Conservation (phyloP, 768 basidiomycete species). For the Leccinum arenicola region DNA sequence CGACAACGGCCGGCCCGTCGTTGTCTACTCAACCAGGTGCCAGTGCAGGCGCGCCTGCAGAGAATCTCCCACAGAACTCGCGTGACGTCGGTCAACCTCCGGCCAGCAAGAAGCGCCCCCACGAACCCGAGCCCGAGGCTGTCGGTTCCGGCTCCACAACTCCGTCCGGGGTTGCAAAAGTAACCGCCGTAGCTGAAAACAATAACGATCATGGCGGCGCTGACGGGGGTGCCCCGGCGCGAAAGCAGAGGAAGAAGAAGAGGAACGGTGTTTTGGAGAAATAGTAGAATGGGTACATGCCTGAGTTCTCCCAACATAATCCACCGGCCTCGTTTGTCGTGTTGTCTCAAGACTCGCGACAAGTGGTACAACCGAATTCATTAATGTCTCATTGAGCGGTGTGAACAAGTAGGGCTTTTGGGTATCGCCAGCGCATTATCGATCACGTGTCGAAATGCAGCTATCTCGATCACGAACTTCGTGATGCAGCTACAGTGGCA, state of each 20-base stretch:
- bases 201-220: neutral
- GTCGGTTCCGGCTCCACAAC: neutral
- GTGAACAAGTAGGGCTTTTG: too few relatives aligned
- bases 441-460: too few relatives aligned
- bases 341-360: too few relatives aligned
- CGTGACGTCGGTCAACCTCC: neutral
- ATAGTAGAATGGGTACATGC: slow-evolving; percentile 2
- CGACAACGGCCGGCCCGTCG: neutral
- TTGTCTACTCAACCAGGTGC: neutral
- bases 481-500: too few relatives aligned
- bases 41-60: neutral
- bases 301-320: too few relatives aligned
- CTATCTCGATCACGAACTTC: too few relatives aligned
- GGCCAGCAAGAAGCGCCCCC: slow-evolving; percentile 21
- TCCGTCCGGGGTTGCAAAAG: neutral
- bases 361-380: too few relatives aligned
- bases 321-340: too few relatives aligned
- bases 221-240: slow-evolving; percentile 8
- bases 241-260: slow-evolving; percentile 24
- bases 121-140: slow-evolving; percentile 19
- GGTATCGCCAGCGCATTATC: too few relatives aligned
- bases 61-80: neutral
- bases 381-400: too few relatives aligned
- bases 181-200: neutral
- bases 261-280: neutral